Base-by-base conservation (phyloP, 1,284 basidiomycete genomes). In the Austroboletus niveus region DNA sequence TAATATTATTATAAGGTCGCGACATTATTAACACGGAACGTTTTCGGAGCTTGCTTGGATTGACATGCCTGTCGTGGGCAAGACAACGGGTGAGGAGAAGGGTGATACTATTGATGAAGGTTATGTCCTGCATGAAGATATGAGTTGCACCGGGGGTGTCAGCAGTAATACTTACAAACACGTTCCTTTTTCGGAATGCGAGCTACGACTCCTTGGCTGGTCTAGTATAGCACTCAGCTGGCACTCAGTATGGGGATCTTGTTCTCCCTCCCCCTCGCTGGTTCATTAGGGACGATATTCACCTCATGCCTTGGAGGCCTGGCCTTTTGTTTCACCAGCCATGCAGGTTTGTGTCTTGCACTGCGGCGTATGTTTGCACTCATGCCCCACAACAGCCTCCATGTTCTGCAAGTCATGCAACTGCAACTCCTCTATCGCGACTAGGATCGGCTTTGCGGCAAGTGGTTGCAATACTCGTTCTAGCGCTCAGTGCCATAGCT, bases 381-480 rank as follows among this genome's bases (percentile, higher is more conserved):
- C 46, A 56, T 45, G 1, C 34, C 8, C 8, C 51, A 43, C 48
- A 36, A 51, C 52, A 83, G 94, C 95, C 10, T 94, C 93, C 35
- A 96, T 98, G 76, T 92, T 99, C 74, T 97, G 88, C 82, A 97
- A 97, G 78, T 95, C 93, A 51, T 99, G 96, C 74, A 98, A 98
- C 71, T 99, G 96, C 75, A 98, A 98, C 68, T 97, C 94, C 10
- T 97, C 94, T 1, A 98, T 99, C 60, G 96, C 96, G 0, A 99
- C 96, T 35, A 88, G 96, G 64, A 89, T 99, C 53, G 96, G 96
- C 38, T 99, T 95, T 73, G 94, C 94, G 20, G 92, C 92, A 66
- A 47, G 47, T 32, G n/a, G 9, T 42, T 6, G 30, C 29, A 14
- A 14, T 9, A 22, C 9, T 17, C n/a, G n/a, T 15, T 7, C 12